phyloP scores from a whole-genome alignment of 306 rosid species.

The Hippophae gyantsensis region DNA sequence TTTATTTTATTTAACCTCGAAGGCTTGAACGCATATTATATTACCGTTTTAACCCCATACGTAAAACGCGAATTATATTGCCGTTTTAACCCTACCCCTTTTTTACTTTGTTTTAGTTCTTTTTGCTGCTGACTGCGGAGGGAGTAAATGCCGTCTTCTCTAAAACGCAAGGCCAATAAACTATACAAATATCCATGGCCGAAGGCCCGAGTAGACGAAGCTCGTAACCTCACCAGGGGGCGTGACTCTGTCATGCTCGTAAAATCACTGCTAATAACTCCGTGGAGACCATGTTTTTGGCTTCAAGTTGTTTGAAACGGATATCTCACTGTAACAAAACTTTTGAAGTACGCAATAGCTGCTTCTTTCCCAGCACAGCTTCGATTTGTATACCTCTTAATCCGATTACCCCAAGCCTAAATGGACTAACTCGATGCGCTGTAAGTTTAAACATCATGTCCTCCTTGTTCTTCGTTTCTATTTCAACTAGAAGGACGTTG shows the following conservation, averaged over 20 bases:
- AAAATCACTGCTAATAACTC: neutral
- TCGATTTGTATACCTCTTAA: neutral
- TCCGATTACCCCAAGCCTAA: neutral
- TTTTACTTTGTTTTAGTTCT: too few relatives aligned
- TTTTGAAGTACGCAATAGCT: neutral
- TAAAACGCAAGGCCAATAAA: too few relatives aligned
- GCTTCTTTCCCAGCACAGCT: neutral
- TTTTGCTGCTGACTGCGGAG: too few relatives aligned
- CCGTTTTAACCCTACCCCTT: too few relatives aligned
- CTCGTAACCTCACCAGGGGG: neutral
- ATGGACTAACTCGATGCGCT: neutral
- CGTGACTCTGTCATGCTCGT: neutral
- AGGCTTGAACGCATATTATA: too few relatives aligned
- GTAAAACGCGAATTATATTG: too few relatives aligned
- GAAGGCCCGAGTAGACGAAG: neutral
- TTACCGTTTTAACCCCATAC: too few relatives aligned
- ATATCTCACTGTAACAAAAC: neutral
- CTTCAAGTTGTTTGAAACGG: slow-evolving; percentile 11
- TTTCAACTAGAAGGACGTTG: neutral
- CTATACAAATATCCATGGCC: too few relatives aligned
- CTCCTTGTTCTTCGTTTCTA: neutral
- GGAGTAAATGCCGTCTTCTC: too few relatives aligned
- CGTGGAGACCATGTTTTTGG: slow-evolving; percentile 5
- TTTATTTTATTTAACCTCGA: too few relatives aligned
- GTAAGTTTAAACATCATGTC: neutral